Evolutionary conservation across 177 flowering plant species (phyloP).

Genomic region (Vitis hybrid): DNA sequence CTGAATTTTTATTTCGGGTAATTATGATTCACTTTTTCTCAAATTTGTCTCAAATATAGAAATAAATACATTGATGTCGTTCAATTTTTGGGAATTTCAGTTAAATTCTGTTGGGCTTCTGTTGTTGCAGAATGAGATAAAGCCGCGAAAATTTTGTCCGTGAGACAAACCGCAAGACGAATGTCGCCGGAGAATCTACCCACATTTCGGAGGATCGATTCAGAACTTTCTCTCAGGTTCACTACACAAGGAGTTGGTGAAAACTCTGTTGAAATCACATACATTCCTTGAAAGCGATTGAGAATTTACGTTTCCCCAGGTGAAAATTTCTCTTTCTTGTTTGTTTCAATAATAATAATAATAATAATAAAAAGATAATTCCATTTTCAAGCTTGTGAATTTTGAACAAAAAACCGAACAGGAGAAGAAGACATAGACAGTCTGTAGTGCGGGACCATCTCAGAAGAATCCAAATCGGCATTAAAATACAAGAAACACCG

Average conservation of each 20-base stretch:
- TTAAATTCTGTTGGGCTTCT: too few species aligned
- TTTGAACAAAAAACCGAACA: neutral
- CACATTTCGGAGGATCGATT: neutral
- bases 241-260: slow-evolving; percentile 13
- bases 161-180: too few species aligned
- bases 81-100: too few species aligned
- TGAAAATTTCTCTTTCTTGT: neutral
- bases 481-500: slow-evolving; percentile 1
- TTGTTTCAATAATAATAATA: neutral
- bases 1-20: too few species aligned
- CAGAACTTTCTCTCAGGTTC: neutral
- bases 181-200: neutral
- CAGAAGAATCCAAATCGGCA: slow-evolving; percentile 13
- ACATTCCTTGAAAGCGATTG: slow-evolving; percentile 23
- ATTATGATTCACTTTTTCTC: too few species aligned
- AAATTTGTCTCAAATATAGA: too few species aligned
- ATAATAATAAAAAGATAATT: too few species aligned
- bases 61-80: too few species aligned
- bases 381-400: too few species aligned
- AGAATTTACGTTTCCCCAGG: slow-evolving; percentile 11
- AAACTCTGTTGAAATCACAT: slow-evolving; percentile 11
- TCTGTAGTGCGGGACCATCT: slow-evolving; percentile 35
- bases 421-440: slow-evolving; percentile 26
- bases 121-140: too few species aligned
- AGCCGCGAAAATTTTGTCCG: too few species aligned